phyloP scores from a whole-genome alignment of 352 stramenopile genomes.

The Pythium oligandrum region DNA sequence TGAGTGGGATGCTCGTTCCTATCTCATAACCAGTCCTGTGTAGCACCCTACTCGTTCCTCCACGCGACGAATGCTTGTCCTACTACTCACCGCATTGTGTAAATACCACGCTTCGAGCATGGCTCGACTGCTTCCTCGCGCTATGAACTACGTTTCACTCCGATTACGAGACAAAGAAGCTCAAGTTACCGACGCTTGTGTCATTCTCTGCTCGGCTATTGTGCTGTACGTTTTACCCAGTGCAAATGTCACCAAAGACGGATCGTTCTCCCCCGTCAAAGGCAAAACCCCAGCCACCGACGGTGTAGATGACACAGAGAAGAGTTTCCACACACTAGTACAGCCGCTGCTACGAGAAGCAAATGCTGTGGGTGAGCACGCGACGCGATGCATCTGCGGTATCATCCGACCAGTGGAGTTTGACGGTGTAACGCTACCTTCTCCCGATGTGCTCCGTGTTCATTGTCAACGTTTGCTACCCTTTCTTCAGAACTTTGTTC shows the following conservation, averaged over 20 bases:
- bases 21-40: not conserved
- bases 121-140: conserved; percentile 33
- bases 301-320: not conserved
- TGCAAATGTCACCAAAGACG: conserved; percentile 9
- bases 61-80: conserved; percentile 51
- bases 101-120: conserved; percentile 32
- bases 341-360: conserved; percentile 30
- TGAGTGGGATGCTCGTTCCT: no score
- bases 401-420: conserved; percentile 48
- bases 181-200: conserved; percentile 50
- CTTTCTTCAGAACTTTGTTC: conserved; percentile 36
- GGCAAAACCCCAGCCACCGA: not conserved
- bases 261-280: conserved; percentile 11
- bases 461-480: conserved; percentile 30
- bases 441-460: conserved; percentile 15
- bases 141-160: conserved; percentile 38
- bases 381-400: conserved; percentile 40
- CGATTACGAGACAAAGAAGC: conserved; percentile 51
- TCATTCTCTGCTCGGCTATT: conserved; percentile 47
- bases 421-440: conserved; percentile 33
- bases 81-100: conserved; percentile 49
- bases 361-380: conserved; percentile 41
- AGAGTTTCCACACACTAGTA: conserved; percentile 32
- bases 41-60: conserved; percentile 42
- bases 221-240: conserved; percentile 36